A percentile compares a stretch with the other conserved stretches of the same genome.
Evolutionary conservation across 2,329 filamentous ascomycete genomes (phyloP).

Genomic region (Cercospora sesami): DNA sequence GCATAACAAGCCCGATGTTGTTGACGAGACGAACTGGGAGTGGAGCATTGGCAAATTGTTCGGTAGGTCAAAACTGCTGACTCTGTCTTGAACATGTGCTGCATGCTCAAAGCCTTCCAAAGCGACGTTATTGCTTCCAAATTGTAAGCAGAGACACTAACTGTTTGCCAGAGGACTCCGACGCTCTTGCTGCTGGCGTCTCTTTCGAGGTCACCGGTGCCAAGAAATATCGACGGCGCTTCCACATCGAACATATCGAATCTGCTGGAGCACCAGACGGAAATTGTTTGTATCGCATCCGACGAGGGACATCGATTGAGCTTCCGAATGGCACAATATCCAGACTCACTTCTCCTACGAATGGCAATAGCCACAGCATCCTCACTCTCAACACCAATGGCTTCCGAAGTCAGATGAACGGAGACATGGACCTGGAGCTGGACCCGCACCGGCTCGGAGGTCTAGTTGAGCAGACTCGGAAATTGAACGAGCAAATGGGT

Average conservation of each 20-base stretch:
- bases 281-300: background rate
- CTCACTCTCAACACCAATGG: background rate
- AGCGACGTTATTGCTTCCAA: too few species aligned
- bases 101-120: constrained; percentile 17
- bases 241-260: constrained; percentile 60
- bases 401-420: background rate
- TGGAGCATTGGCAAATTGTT: constrained; percentile 25
- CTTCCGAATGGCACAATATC: background rate
- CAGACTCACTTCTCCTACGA: background rate
- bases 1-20: constrained; percentile 27
- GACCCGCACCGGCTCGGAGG: constrained; percentile 63
- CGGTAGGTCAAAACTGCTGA: background rate
- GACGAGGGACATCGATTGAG: background rate
- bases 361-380: background rate
- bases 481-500: constrained; percentile 66
- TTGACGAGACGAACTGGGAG: constrained; percentile 40
- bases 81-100: background rate
- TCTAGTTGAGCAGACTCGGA: constrained; percentile 61
- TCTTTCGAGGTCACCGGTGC: constrained; percentile 62
- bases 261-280: constrained; percentile 29
- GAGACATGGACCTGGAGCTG: background rate
- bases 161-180: constrained; percentile 36
- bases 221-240: constrained; percentile 60
- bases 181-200: constrained; percentile 69
- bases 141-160: background rate